Conservation (phyloP, 176 grass and related monocot genomes). For the Tillandsia leiboldiana region DNA sequence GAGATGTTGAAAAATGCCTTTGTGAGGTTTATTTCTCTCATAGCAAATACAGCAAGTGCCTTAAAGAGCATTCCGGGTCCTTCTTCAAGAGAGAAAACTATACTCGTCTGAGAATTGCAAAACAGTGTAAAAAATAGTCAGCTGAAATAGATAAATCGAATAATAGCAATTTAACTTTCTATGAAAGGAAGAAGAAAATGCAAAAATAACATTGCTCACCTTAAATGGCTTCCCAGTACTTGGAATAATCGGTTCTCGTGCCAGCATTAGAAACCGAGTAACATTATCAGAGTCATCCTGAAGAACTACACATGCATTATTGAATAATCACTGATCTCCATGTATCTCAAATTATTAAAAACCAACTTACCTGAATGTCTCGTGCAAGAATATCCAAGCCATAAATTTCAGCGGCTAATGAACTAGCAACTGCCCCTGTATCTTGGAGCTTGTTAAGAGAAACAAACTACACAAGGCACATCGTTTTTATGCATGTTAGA, state of each 20-base stretch:
- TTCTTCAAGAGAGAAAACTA: slow-evolving; percentile 94
- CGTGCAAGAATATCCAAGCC: slow-evolving; percentile 68
- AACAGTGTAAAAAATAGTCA: neutral
- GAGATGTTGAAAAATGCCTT: slow-evolving; percentile 36
- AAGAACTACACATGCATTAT: neutral
- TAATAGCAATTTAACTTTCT: neutral
- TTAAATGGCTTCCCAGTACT: slow-evolving; percentile 70
- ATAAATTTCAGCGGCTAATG: slow-evolving; percentile 68
- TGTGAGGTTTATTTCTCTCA: slow-evolving; percentile 76
- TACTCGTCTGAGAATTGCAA: slow-evolving; percentile 47
- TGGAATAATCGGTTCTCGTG: slow-evolving; percentile 76
- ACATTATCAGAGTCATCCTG: slow-evolving; percentile 80
- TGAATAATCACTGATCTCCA: neutral
- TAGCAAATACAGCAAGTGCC: slow-evolving; percentile 69
- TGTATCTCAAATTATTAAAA: slow-evolving; percentile 4
- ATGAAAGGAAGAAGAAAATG: slow-evolving; percentile 15
- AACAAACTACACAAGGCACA: slow-evolving; percentile 38
- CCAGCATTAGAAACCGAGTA: slow-evolving; percentile 74
- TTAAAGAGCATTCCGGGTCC: slow-evolving; percentile 82
- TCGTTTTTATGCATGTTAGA: neutral
- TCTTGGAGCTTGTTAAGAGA: slow-evolving; percentile 48
- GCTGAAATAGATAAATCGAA: neutral
- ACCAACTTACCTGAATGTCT: slow-evolving; percentile 67
- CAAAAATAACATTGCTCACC: slow-evolving; percentile 16
- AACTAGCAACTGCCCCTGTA: slow-evolving; percentile 71